Base-by-base conservation (phyloP, 306 rosid genomes). In the Fragaria iinumae region DNA sequence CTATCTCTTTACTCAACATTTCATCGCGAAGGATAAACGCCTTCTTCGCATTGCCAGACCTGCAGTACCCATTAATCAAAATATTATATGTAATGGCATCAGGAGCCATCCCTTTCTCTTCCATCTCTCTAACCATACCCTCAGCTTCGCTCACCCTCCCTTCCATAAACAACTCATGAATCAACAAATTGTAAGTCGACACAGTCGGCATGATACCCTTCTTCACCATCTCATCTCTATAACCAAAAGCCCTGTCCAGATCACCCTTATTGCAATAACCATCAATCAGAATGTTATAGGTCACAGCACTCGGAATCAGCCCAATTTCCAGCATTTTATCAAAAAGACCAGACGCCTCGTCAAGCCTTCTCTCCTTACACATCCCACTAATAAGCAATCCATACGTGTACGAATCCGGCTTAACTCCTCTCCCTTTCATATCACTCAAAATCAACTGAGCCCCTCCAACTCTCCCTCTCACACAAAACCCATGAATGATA, bases 121-220 rank as follows among this genome's bases (percentile, higher is more conserved):
- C 71, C 96, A 93, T 89, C 79, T 91, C 96, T 75, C 76, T 76
- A 0, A 83, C 25, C 91, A 93, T 69, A 17, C 75, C 75, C 59
- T 87, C 91, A 71, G 91, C 96, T 56, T 91, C 91, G 44, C 56
- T 83, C 57, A 77, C 76, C 79, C 72, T 91, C 45, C 82, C 84
- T 76, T 93, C 94, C 88, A 93, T 80, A 79, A 91, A 86, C 72
- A 93, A 74, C 17, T 91, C 97, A 85, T 93, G 96, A 74, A 93
- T 87, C 79, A 93, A 80, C 93, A 89, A 6, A 80, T 91, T 93
- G 79, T 90, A 91, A 11, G 98, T 93, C 23, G 85, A 86, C 59
- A 69, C 77, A 47, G 94, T 86, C 13, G 93, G 72, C 80, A 11
- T 62, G 78, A 85, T 79, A 48, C 97, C 97, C 74, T 86, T 86